Base-by-base conservation (phyloP, 768 basidiomycete species). In the Megacollybia marginata region DNA sequence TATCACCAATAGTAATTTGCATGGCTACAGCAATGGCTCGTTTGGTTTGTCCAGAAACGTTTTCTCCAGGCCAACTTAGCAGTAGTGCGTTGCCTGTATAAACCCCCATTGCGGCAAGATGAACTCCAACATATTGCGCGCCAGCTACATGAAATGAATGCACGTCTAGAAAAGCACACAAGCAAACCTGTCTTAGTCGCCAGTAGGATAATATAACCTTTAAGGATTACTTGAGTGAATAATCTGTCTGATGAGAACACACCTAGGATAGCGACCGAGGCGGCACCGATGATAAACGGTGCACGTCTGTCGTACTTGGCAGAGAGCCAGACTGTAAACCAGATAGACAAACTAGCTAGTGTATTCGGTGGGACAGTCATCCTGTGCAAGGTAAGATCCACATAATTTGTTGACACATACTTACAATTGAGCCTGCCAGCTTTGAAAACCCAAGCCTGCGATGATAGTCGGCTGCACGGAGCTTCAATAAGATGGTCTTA, bases 1-100 rank as follows among this genome's bases (percentile, higher is more conserved):
- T 65, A 53, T 83, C 78, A 11, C 80, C 80, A 10, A 83, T 73
- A 9, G 76, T 77, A 44, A 85, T 82, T 57, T 83, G 83, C 71
- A 79, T 73, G 1, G 78, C 82, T 4, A 80, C 71, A 1, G 77
- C 78, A 2, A 80, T 70, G 0, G 82, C 80, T 11, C 82, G 73
- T 59, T 83, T 83, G 4, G 81, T 83, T 55, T 83, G 82, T 10
- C 75, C 78, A 11, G 80, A 80, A n/a, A 85, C 79, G 53, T 83
- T 83, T 61, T 84, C 82, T 15, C 75, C 70, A 1, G 80, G 79
- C 78, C 82, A 83, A 48, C 74, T 78, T 15, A 83, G 60, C 33
- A 83, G 65, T 9, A 82, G 62, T 1, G 80, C 73, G 55, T 77
- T 81, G 11, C 75, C 80, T 0, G 78, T 76, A 59, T 78, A 85